These are phyloP conservation scores for Infundibulicybe gibba DNA, from an alignment of 768 basidiomycete genomes.

Conservation along the genomic window DNA sequence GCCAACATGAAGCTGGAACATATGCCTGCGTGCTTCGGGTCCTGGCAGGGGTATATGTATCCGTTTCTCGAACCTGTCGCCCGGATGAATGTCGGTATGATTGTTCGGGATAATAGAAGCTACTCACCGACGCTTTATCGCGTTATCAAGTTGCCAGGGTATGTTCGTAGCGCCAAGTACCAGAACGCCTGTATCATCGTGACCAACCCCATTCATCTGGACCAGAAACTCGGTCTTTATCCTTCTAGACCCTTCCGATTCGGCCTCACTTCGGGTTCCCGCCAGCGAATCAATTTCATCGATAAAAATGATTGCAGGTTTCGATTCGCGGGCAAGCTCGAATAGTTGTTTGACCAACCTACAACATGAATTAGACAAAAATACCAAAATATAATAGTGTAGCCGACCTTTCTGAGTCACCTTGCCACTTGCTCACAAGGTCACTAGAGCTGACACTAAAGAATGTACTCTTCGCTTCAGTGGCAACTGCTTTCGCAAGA, in stretches of 20 bases:
- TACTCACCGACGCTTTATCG: conserved; percentile 88
- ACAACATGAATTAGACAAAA: conserved; percentile 1
- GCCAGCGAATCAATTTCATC: conserved; percentile 98
- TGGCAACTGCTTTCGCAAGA: conserved; percentile 97
- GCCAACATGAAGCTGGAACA: conserved; percentile 98
- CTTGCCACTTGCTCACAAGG: conserved; percentile 99
- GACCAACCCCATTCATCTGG: conserved; percentile 99
- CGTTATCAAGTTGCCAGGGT: conserved; percentile 96
- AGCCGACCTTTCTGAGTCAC: conserved; percentile 90
- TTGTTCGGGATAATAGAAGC: neutral
- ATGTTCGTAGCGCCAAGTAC: conserved; percentile 98
- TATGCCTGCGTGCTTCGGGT: conserved; percentile 83
- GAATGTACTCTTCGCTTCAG: conserved; percentile 98
- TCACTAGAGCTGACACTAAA: conserved; percentile 95
- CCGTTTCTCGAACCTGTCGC: conserved; percentile 85
- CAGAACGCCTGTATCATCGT: conserved; percentile 94
- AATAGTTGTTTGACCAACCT: conserved; percentile 97
- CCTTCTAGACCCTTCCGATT: conserved; percentile 93
- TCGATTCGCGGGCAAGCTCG: conserved; percentile 91
- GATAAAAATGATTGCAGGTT: conserved; percentile 98
- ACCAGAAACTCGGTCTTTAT: conserved; percentile 98
- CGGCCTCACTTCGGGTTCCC: conserved; percentile 93
- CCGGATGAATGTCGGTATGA: neutral
- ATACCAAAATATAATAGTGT: neutral
- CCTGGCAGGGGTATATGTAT: conserved; percentile 98